Base-by-base conservation (phyloP, 1,284 basidiomycete genomes). In the Apiotrichum akiyoshidainum region DNA sequence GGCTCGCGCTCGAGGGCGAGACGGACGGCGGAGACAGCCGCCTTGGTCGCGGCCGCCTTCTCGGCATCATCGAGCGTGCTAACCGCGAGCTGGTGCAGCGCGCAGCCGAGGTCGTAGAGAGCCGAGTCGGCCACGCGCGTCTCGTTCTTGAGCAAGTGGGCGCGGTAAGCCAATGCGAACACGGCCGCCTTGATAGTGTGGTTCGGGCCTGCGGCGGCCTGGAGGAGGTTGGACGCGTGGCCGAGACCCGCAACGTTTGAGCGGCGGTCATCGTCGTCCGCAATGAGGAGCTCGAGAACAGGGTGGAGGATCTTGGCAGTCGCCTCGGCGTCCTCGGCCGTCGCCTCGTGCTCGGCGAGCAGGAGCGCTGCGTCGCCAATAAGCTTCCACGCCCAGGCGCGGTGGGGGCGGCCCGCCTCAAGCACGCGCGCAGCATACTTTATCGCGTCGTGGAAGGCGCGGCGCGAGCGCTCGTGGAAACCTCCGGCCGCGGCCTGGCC, bases 371-470 rank as follows among this genome's bases (percentile, higher is more conserved):
- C 86, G 74, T 99, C 95, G 0, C 85, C 89, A 12, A 87, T 81
- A 4, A 86, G 80, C 76, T 98, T 99, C 94, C 95, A 98, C 0
- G 84, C 86, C 22, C 91, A 81, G 5, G 83, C 80, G 39, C 87
- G 83, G 76, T 89, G 87, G 7, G 84, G 85, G 42, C 83, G 74
- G 46, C 83, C 84, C 12, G 80, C 76, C 35, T 81, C 75, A 52
- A 92, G 78, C 2, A 87, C 81, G 40, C 78, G 71, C n/a, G 86
- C 72, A 6, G 86, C 83, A 7, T 84, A 79, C 7, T 71, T 69
- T 51, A 95, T 81, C 1, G 87, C 81, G 12, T 78, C 75, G 34
- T 86, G 69, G 65, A 92, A 87, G 1, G 89, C 89, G 31, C 79
- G 73, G 67, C 92, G 87, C 0, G 92, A 87, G 55, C 94, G 82